These are phyloP conservation scores for Actinomortierella wolfii DNA, from an alignment of 371 early-diverging fungal genomes.

Conservation along the genomic window DNA sequence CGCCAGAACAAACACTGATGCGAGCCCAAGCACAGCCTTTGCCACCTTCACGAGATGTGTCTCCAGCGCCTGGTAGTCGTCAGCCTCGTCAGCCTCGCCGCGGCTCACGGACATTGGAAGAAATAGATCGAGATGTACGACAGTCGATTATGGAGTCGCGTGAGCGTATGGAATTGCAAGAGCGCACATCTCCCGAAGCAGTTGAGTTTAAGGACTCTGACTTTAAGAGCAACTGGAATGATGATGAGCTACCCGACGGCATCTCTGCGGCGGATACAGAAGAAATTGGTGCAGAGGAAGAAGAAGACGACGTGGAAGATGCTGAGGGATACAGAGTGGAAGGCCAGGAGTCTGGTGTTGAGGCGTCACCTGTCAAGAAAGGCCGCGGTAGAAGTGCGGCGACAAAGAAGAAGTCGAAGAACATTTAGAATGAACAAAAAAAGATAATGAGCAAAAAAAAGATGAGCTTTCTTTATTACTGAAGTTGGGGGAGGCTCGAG, in stretches of 20 bases:
- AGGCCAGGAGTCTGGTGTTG: conserved; percentile 46
- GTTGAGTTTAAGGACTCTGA: conserved; percentile 27
- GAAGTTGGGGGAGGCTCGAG: not conserved
- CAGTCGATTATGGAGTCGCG: too few species aligned
- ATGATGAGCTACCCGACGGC: conserved; percentile 23
- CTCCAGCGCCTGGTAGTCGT: conserved; percentile 21
- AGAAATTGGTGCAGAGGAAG: conserved; percentile 56
- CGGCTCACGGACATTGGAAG: not conserved
- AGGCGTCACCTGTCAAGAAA: too few species aligned
- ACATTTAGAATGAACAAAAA: not conserved
- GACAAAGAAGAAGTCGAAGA: conserved; percentile 1
- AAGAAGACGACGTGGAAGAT: conserved; percentile 46
- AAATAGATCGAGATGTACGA: not conserved
- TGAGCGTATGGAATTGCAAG: not conserved
- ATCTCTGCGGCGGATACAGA: conserved; percentile 48
- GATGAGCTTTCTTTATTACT: not conserved
- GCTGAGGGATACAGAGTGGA: conserved; percentile 56
- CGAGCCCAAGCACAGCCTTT: conserved; percentile 26
- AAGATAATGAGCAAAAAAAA: not conserved
- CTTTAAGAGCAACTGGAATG: conserved; percentile 44
- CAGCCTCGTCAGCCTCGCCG: conserved; percentile 17
- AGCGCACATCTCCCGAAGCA: conserved; percentile 5
- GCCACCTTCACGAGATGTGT: conserved; percentile 32
- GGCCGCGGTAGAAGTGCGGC: too few species aligned
- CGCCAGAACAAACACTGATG: conserved; percentile 18